These are phyloP conservation scores for Potentilla sterilis DNA, from an alignment of 306 rosid genomes.

Conservation along the genomic window DNA sequence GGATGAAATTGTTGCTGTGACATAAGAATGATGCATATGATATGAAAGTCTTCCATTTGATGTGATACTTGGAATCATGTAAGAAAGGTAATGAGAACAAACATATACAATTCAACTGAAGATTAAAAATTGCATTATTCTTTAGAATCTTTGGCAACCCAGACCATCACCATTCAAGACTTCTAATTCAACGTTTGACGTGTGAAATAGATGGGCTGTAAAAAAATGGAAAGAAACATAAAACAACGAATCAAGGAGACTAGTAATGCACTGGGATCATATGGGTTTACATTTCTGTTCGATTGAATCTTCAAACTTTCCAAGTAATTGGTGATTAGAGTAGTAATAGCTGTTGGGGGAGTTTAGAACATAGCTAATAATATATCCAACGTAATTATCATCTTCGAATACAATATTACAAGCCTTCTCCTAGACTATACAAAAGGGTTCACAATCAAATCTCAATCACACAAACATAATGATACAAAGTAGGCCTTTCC, in stretches of 20 bases:
- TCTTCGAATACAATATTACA: background rate
- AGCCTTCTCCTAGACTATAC: background rate
- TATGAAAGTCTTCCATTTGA: background rate
- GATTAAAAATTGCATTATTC: background rate
- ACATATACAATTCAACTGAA: background rate
- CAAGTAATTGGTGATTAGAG: background rate
- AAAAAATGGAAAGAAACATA: background rate
- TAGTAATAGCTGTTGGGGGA: constrained; percentile 27
- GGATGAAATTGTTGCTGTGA: background rate
- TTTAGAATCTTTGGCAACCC: background rate
- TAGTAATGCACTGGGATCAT: background rate
- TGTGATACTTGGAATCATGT: background rate
- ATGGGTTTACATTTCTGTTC: background rate
- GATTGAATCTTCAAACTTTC: too few species aligned
- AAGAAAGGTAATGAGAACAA: background rate
- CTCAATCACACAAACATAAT: constrained; percentile 2
- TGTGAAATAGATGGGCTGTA: background rate
- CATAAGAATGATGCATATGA: background rate
- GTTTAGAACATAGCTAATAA: constrained; percentile 13
- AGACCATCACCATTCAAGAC: background rate
- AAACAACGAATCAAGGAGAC: background rate
- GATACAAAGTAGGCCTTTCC: constrained; percentile 10
- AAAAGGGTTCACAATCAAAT: constrained; percentile 16
- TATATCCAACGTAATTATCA: constrained; percentile 14
- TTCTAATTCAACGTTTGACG: background rate